Base-by-base conservation (phyloP, 2,329 filamentous ascomycete genomes). In the Fusarium armeniacum region DNA sequence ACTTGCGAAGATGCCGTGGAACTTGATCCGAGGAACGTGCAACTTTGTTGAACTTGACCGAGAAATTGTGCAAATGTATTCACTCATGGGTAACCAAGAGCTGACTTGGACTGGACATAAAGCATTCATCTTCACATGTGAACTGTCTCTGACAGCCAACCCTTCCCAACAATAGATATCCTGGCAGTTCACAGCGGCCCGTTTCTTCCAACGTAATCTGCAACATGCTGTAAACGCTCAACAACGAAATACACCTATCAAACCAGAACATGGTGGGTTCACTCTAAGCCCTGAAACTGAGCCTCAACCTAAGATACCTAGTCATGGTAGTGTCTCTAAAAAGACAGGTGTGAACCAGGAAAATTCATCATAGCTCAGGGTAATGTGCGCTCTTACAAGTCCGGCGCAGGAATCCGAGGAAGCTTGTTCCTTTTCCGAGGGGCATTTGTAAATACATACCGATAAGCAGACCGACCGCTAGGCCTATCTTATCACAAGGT, bases 391-490 rank as follows among this genome's bases (percentile, higher is more conserved):
- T 35, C 36, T 47, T 65, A 28, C 26, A 61, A 47, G 47, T 70
- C 67, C 67, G 67, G 54, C 16, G 55, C 30, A 35, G 30, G 36
- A 51, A 32, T 52, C 67, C 67, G 67, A 68, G 67, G 67, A 70
- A 64, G 41, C 38, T 47, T 55, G 35, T 56, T 70, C 67, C 63
- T 55, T 32, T 56, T 70, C 67, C 63, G 63, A 70, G 67, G 67
- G 9, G 10, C 4, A 30, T 43, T 59, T 62, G 30, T 32, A 26
- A 59, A 41, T 49, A 45, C 67, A 41, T 49, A 45, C 67, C 55
- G 67, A 70, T 61, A 54, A 54, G 35, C 51, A 56, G 61, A 53
- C 50, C 46, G 61, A 53, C 50, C 46, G 26, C 59, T 45, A 45
- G 26, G 26, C 16, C 46, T 58, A 46, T 52, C 45, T 26, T 40